phyloP scores from a whole-genome alignment of 495 filamentous ascomycete species.

The Aspergillus leporis region DNA sequence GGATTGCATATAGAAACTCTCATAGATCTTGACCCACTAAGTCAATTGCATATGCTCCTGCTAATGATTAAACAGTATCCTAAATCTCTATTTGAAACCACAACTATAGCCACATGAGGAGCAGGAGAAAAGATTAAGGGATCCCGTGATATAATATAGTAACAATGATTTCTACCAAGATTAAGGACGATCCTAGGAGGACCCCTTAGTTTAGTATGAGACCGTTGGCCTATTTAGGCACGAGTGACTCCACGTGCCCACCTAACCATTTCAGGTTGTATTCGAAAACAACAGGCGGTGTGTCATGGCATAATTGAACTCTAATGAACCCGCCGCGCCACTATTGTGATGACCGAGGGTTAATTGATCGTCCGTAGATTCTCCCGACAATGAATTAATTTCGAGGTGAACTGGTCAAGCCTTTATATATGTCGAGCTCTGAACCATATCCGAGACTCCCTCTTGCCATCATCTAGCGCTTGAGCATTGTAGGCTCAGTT shows the following conservation, averaged over 20 bases:
- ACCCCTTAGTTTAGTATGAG: no score
- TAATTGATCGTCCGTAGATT: neutral
- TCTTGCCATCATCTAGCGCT: neutral
- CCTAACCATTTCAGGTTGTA: neutral
- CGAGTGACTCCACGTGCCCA: neutral
- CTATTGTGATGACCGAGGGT: neutral
- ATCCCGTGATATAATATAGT: no score
- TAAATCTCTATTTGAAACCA: neutral
- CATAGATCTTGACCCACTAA: neutral
- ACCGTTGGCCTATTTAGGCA: no score
- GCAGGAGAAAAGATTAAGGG: no score
- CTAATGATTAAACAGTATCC: neutral
- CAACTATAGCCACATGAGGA: no score
- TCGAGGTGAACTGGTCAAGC: neutral
- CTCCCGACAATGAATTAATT: neutral
- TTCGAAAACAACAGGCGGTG: neutral
- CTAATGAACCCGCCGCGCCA: neutral
- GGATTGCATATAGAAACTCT: neutral
- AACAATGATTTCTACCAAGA: no score
- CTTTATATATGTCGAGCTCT: no score
- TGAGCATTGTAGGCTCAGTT: conserved; percentile 14
- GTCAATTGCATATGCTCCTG: neutral
- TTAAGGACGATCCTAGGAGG: no score
- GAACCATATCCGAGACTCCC: neutral
- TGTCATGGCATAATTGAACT: neutral